Percentiles rank a stretch among this genome's conserved stretches.
Evolutionary conservation across 1,139 yeast genomes (phyloP).

Genomic region (Suzukiozyma palmioleophila): DNA sequence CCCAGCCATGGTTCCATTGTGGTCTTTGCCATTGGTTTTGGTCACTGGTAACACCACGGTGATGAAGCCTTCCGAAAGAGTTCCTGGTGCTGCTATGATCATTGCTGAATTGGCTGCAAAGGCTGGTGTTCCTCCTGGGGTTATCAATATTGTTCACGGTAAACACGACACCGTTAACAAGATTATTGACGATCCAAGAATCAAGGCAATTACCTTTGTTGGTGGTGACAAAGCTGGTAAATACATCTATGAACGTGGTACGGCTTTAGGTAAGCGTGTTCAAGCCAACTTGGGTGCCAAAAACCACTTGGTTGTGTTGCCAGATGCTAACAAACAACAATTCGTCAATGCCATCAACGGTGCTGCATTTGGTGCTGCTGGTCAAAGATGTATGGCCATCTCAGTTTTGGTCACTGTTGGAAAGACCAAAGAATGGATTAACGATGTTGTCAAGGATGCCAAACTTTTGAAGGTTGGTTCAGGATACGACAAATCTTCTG

Average conservation of each 20-base stretch:
- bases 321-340: conserved; percentile 67
- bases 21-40: conserved; percentile 73
- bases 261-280: conserved; percentile 69
- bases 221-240: conserved; percentile 77
- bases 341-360: conserved; percentile 68
- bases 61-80: conserved; percentile 74
- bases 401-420: conserved; percentile 77
- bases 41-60: conserved; percentile 79
- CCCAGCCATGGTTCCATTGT: conserved; percentile 84
- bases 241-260: conserved; percentile 65
- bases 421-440: conserved; percentile 59
- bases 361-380: conserved; percentile 84
- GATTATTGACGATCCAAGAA: conserved; percentile 69
- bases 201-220: conserved; percentile 75
- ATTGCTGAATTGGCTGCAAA: conserved; percentile 69
- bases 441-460: conserved; percentile 58
- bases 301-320: conserved; percentile 69
- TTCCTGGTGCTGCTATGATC: conserved; percentile 76
- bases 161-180: conserved; percentile 73
- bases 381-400: conserved; percentile 83
- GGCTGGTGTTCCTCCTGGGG: conserved; percentile 81
- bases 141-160: conserved; percentile 72
- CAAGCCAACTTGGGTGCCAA: conserved; percentile 79
- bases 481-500: conserved; percentile 59
- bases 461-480: conserved; percentile 56